These are phyloP conservation scores for Spergularia azorica DNA, from an alignment of 179 eudicot species.

Conservation along the genomic window DNA sequence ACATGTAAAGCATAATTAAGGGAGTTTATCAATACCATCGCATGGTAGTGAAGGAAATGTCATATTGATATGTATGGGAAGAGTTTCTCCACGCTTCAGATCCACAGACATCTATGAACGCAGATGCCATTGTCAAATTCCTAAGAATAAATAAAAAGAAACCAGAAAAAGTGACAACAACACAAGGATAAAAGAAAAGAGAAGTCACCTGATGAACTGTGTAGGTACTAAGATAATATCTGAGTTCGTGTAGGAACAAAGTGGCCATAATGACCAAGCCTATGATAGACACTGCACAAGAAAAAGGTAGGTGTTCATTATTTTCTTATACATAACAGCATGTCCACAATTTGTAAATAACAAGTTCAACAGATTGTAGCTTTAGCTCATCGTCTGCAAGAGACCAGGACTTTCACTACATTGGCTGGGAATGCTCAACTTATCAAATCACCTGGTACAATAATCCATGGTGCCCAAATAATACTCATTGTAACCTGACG, in stretches of 20 bases:
- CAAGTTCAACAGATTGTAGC: conserved; percentile 1
- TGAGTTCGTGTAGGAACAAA: conserved; percentile 83
- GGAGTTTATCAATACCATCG: conserved; percentile 61
- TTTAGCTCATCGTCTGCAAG: conserved; percentile 5
- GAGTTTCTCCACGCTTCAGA: conserved; percentile 95
- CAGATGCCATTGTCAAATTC: conserved; percentile 18
- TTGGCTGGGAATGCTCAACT: background rate
- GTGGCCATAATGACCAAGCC: conserved; percentile 91
- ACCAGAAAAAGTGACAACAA: background rate
- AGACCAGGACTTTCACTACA: background rate
- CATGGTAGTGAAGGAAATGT: conserved; percentile 96
- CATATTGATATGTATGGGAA: conserved; percentile 96
- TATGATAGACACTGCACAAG: conserved; percentile 68
- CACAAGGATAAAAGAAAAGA: background rate
- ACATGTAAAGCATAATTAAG: conserved; percentile 4
- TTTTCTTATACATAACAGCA: background rate
- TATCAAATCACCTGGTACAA: background rate
- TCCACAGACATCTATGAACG: conserved; percentile 87
- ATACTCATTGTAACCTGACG: background rate
- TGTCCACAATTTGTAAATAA: background rate
- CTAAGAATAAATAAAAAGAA: background rate
- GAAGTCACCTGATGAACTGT: conserved; percentile 83
- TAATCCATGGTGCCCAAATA: background rate
- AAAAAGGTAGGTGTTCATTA: conserved; percentile 18
- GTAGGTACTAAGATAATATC: conserved; percentile 81